Evolutionary conservation across 768 basidiomycete species (phyloP).

Genomic region (Hygrophoropsis aurantiaca): DNA sequence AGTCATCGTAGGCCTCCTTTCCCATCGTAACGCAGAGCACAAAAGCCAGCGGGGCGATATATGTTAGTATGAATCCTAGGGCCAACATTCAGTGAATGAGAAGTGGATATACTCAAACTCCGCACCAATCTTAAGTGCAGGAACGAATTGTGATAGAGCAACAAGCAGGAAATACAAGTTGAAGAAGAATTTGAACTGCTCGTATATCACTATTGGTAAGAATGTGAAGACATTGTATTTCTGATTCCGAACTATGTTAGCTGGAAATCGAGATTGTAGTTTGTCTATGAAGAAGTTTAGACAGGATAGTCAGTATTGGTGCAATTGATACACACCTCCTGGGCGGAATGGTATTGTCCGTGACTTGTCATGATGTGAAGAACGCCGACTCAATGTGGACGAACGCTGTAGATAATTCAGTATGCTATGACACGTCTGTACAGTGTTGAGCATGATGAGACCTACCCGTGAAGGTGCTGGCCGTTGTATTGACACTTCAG

Average conservation of each 20-base stretch:
- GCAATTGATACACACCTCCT: constrained; percentile 46
- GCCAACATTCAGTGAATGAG: constrained; percentile 1
- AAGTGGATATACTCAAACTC: constrained; percentile 7
- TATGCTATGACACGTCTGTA: neutral
- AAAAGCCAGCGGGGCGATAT: constrained; percentile 94
- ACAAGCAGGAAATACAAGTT: constrained; percentile 98
- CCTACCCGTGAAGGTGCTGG: constrained; percentile 21
- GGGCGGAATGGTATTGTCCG: constrained; percentile 78
- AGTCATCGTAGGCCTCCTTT: constrained; percentile 99
- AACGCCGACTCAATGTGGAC: constrained; percentile 16
- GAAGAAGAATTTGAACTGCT: constrained; percentile 99
- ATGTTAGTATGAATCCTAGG: constrained; percentile 90
- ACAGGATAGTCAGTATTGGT: neutral
- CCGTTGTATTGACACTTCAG: constrained; percentile 24
- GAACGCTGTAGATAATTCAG: constrained; percentile 17
- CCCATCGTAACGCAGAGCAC: constrained; percentile 95
- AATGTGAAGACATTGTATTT: constrained; percentile 98
- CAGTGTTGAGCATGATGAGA: constrained; percentile 1
- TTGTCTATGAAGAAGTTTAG: constrained; percentile 49
- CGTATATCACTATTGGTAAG: constrained; percentile 94
- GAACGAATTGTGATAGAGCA: constrained; percentile 93
- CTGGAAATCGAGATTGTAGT: constrained; percentile 66
- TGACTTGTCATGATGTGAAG: constrained; percentile 60
- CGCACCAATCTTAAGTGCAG: constrained; percentile 92
- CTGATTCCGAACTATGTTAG: constrained; percentile 95